A percentile compares a stretch with the other conserved stretches of the same genome.
These are phyloP conservation scores for Talinum fruticosum DNA, from an alignment of 148 eudicot species.

Conservation along the genomic window DNA sequence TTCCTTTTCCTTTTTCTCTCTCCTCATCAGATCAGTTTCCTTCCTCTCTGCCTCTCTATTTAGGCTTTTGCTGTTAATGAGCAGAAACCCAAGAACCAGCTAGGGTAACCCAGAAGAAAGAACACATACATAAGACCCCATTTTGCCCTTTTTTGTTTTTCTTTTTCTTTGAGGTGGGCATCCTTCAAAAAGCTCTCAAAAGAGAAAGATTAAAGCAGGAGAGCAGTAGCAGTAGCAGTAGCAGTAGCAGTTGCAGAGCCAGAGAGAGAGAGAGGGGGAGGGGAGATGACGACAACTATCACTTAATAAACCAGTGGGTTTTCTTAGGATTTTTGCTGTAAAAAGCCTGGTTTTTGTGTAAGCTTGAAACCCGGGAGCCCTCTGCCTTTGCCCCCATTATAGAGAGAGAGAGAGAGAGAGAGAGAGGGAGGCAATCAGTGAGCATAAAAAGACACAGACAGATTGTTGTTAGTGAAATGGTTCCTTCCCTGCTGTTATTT, in stretches of 20 bases:
- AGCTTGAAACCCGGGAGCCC: constrained; percentile 83
- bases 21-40: neutral
- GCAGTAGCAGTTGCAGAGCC: too few relatives aligned
- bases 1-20: neutral
- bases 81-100: neutral
- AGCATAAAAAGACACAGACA: constrained; percentile 22
- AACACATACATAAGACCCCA: neutral
- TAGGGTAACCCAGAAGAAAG: neutral
- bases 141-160: neutral
- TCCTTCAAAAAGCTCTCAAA: neutral
- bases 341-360: constrained; percentile 45
- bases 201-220: neutral
- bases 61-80: constrained; percentile 14
- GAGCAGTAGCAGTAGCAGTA: neutral
- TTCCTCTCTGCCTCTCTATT: neutral
- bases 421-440: constrained; percentile 9
- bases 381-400: neutral
- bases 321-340: constrained; percentile 58
- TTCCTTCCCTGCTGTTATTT: neutral
- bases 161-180: neutral
- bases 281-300: constrained; percentile 27
- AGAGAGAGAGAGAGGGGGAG: constrained; percentile 32
- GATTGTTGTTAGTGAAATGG: constrained; percentile 2
- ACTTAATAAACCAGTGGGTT: constrained; percentile 35
- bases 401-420: neutral